Evolutionary conservation across 108 stramenopile genomes (phyloP).

Genomic region (Cyclostephanos tholiformis): DNA sequence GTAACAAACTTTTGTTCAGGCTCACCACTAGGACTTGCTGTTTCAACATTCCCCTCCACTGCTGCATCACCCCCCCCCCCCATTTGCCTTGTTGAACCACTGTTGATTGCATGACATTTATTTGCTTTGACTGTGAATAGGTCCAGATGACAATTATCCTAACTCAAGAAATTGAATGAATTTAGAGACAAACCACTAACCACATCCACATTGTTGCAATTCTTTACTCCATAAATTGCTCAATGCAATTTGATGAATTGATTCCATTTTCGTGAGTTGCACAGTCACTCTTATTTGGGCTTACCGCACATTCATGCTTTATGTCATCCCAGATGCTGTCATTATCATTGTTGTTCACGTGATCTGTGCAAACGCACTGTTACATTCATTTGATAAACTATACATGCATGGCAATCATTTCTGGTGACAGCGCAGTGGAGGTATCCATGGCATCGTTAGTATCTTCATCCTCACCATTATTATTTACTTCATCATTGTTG

Average conservation of each 20-base stretch:
- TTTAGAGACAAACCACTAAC: constrained; percentile 1
- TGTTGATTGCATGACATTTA: neutral
- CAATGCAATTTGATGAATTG: neutral
- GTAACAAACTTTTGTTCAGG: constrained; percentile 1
- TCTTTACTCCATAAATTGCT: constrained; percentile 3
- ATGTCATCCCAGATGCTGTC: neutral
- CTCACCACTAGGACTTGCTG: neutral
- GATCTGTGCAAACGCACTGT: neutral
- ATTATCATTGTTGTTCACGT: neutral
- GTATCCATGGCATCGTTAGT: neutral
- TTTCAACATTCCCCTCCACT: neutral
- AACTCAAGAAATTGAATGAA: constrained; percentile 25
- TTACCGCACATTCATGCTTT: neutral
- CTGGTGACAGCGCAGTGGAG: neutral
- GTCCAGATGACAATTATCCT: constrained; percentile 4
- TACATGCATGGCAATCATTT: neutral
- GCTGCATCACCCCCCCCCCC: neutral
- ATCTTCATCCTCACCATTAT: no score
- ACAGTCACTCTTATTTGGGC: no score
- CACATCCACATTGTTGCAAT: neutral
- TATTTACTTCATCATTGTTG: neutral
- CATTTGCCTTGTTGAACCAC: no score
- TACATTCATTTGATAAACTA: constrained; percentile 4
- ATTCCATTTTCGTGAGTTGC: no score
- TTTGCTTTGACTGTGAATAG: constrained; percentile 13